Conservation (phyloP, 2,329 filamentous ascomycete genomes). For the Fusarium scirpi region DNA sequence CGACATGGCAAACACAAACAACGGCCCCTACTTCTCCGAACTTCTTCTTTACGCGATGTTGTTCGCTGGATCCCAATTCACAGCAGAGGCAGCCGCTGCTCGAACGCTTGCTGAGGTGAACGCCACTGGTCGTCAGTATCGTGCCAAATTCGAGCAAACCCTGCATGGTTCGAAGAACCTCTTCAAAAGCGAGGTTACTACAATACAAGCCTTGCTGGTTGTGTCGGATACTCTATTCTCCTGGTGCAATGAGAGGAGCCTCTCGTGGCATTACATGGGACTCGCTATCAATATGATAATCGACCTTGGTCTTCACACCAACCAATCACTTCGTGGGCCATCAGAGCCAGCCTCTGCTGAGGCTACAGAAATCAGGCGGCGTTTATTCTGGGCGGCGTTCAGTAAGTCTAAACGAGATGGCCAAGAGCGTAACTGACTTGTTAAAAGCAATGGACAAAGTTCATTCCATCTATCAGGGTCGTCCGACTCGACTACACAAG, state of each 20-base stretch:
- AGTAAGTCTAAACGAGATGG: slow-evolving; percentile 10
- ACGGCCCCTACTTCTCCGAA: slow-evolving; percentile 68
- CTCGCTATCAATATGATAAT: slow-evolving; percentile 25
- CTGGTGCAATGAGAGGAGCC: slow-evolving; percentile 17
- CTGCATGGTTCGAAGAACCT: neutral
- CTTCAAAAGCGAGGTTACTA: slow-evolving; percentile 15
- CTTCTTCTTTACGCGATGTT: slow-evolving; percentile 67
- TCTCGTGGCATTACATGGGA: slow-evolving; percentile 29
- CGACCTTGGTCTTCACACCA: slow-evolving; percentile 18
- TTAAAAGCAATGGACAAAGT: slow-evolving; percentile 59
- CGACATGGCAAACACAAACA: slow-evolving; percentile 63
- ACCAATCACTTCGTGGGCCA: rapidly evolving
- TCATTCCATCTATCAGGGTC: slow-evolving; percentile 65
- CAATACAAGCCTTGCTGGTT: slow-evolving; percentile 10
- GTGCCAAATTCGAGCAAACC: slow-evolving; percentile 13
- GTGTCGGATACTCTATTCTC: slow-evolving; percentile 4
- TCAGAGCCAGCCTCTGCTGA: slow-evolving; percentile 52
- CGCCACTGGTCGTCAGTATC: slow-evolving; percentile 4
- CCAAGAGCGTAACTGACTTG: rapidly evolving
- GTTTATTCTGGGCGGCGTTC: slow-evolving; percentile 50
- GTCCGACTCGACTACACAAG: slow-evolving; percentile 59
- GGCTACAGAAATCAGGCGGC: slow-evolving; percentile 58
- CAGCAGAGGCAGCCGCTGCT: neutral
- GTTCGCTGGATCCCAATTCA: slow-evolving; percentile 48
- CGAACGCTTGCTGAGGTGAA: neutral